These are phyloP conservation scores for Immersiella caudata DNA, from an alignment of 495 filamentous ascomycete species.

Conservation along the genomic window DNA sequence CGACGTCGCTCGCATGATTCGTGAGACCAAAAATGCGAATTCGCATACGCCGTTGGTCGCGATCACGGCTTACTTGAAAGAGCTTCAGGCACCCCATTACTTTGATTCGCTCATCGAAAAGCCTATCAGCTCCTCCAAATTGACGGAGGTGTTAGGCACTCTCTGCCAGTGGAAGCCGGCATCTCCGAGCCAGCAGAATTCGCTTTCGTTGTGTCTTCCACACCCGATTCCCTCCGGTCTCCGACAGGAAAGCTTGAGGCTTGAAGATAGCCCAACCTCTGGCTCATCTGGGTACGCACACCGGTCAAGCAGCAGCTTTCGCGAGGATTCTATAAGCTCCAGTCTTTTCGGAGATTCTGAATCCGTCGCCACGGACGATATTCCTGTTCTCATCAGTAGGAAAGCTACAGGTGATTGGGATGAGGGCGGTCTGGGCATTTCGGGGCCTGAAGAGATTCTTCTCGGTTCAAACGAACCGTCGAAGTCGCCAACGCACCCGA, in stretches of 20 bases:
- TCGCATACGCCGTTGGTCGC: conserved; percentile 93
- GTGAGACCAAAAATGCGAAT: conserved; percentile 92
- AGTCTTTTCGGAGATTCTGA: conserved; percentile 86
- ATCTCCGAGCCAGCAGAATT: conserved; percentile 49
- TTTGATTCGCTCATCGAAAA: conserved; percentile 96
- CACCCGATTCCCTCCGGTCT: conserved; percentile 64
- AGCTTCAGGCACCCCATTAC: conserved; percentile 89
- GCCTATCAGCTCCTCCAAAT: conserved; percentile 84
- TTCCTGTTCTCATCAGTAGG: conserved; percentile 72
- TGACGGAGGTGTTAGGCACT: conserved; percentile 80
- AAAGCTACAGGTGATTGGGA: conserved; percentile 73
- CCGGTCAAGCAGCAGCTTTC: conserved; percentile 70
- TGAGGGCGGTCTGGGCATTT: conserved; percentile 72
- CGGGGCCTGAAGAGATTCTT: conserved; percentile 47
- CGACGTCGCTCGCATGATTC: conserved; percentile 95
- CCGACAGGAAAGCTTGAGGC: conserved; percentile 60
- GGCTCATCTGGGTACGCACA: conserved; percentile 74
- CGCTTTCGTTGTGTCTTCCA: conserved; percentile 42
- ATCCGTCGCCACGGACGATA: conserved; percentile 74
- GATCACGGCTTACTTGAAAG: conserved; percentile 96
- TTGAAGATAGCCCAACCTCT: conserved; percentile 84
- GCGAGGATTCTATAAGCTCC: conserved; percentile 83
- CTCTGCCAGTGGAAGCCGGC: conserved; percentile 94
- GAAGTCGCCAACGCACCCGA: conserved; percentile 45
- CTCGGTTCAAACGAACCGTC: conserved; percentile 35